A percentile compares a stretch with the other conserved stretches of the same genome.
Evolutionary conservation across 2,329 filamentous ascomycete genomes (phyloP).

Genomic region (Conoideocrella luteorostrata): DNA sequence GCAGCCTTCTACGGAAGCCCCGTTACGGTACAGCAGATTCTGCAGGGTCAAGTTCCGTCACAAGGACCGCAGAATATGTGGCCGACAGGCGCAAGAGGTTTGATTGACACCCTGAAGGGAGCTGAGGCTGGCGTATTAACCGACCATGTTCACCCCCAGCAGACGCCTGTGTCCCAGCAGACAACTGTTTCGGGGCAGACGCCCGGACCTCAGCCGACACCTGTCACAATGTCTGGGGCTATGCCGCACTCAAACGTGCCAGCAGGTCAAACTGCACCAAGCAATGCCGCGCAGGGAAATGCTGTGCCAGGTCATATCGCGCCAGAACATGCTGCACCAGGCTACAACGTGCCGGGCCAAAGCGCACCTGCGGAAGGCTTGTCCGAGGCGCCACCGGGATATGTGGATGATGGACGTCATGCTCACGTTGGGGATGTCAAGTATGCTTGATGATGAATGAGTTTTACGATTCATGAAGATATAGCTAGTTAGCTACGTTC

Average conservation of each 20-base stretch:
- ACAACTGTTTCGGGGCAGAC: not conserved
- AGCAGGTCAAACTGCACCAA: not conserved
- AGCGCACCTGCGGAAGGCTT: not conserved
- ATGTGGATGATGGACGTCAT: slow-evolving; percentile 10
- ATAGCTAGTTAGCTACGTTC: no score
- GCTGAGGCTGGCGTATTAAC: slow-evolving; percentile 23
- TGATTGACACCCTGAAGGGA: slow-evolving; percentile 24
- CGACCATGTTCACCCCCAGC: not conserved
- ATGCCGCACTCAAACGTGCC: not conserved
- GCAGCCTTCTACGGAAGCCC: slow-evolving; percentile 73
- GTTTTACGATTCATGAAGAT: no score
- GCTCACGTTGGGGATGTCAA: slow-evolving; percentile 7
- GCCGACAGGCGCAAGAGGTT: slow-evolving; percentile 24
- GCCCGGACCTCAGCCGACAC: not conserved
- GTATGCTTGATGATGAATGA: slow-evolving; percentile 4
- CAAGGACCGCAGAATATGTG: slow-evolving; percentile 22
- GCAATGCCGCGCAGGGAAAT: not conserved
- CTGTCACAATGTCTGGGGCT: not conserved
- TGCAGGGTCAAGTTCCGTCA: slow-evolving; percentile 33
- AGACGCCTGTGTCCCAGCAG: not conserved
- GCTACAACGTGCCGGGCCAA: not conserved
- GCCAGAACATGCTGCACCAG: not conserved
- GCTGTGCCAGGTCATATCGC: not conserved
- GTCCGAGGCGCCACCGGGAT: slow-evolving; percentile 5
- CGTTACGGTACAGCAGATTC: slow-evolving; percentile 39